Evolutionary conservation across 805 yeast species (phyloP).

Genomic region (Suhomyces pyralidae): DNA sequence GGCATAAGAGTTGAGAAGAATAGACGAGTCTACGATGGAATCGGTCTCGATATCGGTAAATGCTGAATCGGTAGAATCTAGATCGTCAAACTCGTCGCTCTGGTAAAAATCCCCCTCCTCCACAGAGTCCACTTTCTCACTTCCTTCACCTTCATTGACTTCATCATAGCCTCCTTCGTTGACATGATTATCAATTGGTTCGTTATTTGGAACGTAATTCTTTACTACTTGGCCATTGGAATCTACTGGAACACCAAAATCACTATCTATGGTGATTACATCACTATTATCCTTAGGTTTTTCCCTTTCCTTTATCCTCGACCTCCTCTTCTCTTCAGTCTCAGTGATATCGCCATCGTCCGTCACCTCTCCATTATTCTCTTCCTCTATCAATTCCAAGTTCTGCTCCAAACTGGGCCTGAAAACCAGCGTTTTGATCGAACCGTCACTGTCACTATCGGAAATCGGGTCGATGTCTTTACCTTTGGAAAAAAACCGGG

Average conservation of each 20-base stretch:
- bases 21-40: conserved; percentile 30
- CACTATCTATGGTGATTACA: conserved; percentile 26
- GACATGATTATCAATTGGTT: background rate
- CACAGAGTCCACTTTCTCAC: conserved; percentile 8
- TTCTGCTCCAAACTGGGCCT: conserved; percentile 6
- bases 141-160: conserved; percentile 11
- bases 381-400: conserved; percentile 20
- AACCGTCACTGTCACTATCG: conserved; percentile 13
- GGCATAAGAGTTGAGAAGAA: conserved; percentile 22
- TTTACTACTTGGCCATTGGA: conserved; percentile 19
- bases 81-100: conserved; percentile 14
- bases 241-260: conserved; percentile 28
- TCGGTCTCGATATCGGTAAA: conserved; percentile 43
- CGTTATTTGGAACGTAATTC: background rate
- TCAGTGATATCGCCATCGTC: conserved; percentile 15
- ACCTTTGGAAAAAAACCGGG: conserved; percentile 8
- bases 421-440: conserved; percentile 9
- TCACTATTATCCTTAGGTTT: conserved; percentile 16
- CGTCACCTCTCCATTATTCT: conserved; percentile 12
- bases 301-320: conserved; percentile 6
- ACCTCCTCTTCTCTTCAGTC: conserved; percentile 7
- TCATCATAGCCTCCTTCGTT: background rate
- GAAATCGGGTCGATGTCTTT: conserved; percentile 4
- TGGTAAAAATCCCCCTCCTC: conserved; percentile 18
- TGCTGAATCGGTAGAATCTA: conserved; percentile 37